Base-by-base conservation (phyloP, 2,329 filamentous ascomycete genomes). In the Pleurostoma richardsiae region DNA sequence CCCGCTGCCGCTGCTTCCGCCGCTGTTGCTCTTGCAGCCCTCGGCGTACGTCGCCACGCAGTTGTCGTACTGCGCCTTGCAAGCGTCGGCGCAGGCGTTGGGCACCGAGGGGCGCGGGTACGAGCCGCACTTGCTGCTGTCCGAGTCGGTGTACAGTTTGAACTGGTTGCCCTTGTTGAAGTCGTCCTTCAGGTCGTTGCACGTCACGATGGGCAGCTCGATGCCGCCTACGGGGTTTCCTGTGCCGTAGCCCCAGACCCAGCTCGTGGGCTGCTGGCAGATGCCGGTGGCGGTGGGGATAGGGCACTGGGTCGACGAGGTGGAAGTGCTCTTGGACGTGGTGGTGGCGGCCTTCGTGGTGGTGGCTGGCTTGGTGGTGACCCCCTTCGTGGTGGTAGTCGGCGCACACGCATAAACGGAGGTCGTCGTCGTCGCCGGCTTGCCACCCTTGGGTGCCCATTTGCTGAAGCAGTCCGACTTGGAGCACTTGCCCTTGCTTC, bases 201-300 rank as follows among this genome's bases (percentile, higher is more conserved):
- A 81, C 28, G 70, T 73, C 30, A 80, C 68, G 46, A 76, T 61
- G 41, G 77, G 77, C 44, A 80, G 62, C 27, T 66, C 62, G 45
- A 81, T 78, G 49, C 66, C 70, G 42, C 74, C 77, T 11, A 79
- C 73, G 3, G 74, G 70, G 43, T 69, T 82, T 33, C 84, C 79
- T 2, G 85, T 82, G 2, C 79, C 82, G 58, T 90, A 92, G 44
- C 81, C 82, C 54, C 76, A 79, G 59, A 76, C 74, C 54, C 79
- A 76, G 64, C 67, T 74, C 44, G 65, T 61, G n/a, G 77, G 72
- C 61, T 80, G 74, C 33, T 59, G 64, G 70, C 77, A 80, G 56
- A 80, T 70, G 54, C 73, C 72, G 47, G 73, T 76, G 2, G 74
- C 70, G 31, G 70, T 61, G 3, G 76, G 72, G 44, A 71, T 64